phyloP scores from a whole-genome alignment of 805 yeast species.

The Kodamaea leandrae region DNA sequence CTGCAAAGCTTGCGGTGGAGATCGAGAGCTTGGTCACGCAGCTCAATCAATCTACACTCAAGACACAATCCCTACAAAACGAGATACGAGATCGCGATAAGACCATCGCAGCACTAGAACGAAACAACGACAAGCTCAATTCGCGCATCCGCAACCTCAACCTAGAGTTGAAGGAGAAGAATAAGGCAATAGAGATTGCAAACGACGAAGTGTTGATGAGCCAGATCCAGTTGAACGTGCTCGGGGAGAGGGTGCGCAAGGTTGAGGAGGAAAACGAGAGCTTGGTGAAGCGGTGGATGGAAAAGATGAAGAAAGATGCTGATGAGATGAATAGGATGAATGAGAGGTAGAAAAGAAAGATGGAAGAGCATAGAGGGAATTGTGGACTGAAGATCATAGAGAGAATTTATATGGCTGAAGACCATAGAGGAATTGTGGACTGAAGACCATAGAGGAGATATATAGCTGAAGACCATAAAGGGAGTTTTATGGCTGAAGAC shows the following conservation, averaged over 20 bases:
- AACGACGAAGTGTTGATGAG: conserved; percentile 66
- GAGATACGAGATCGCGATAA: conserved; percentile 11
- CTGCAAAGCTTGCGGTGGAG: conserved; percentile 7
- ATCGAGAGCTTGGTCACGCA: conserved; percentile 6
- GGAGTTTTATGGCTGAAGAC: no score
- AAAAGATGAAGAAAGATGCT: conserved; percentile 51
- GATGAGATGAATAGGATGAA: conserved; percentile 55
- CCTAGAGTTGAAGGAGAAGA: conserved; percentile 42
- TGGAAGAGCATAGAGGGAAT: background rate
- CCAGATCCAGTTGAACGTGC: conserved; percentile 56
- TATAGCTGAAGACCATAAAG: no score
- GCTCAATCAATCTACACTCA: conserved; percentile 25
- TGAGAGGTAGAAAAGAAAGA: conserved; percentile 2
- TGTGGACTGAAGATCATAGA: no score
- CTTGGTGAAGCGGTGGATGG: conserved; percentile 47
- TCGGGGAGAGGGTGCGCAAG: conserved; percentile 35
- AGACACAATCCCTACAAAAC: conserved; percentile 19
- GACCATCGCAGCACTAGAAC: conserved; percentile 17
- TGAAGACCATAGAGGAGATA: no score
- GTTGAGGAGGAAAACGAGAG: conserved; percentile 49
- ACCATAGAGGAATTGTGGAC: no score
- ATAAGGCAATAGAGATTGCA: conserved; percentile 54
- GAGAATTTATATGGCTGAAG: no score
- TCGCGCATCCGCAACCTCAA: conserved; percentile 22
- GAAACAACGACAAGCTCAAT: conserved; percentile 17